phyloP scores from a whole-genome alignment of 2,329 filamentous ascomycete genomes.

The Amylocarpus encephaloides region DNA sequence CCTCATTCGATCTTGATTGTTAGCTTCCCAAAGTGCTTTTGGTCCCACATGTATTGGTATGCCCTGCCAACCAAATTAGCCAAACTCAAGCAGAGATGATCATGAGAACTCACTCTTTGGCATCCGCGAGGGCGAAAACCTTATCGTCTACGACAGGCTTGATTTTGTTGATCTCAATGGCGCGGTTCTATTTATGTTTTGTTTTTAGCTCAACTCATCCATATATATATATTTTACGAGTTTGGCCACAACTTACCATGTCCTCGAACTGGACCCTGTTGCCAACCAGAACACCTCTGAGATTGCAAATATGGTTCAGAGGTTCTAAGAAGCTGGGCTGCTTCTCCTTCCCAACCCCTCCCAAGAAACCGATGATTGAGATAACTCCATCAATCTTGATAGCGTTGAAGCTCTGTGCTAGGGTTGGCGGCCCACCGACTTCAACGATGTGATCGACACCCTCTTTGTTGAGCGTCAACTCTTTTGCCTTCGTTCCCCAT shows the following conservation, averaged over 20 bases:
- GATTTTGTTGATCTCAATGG: constrained; percentile 42
- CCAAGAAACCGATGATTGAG: constrained; percentile 35
- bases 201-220: too few species aligned
- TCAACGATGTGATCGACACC: constrained; percentile 42
- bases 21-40: constrained; percentile 46
- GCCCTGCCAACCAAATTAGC: constrained; percentile 29
- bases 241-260: constrained; percentile 30
- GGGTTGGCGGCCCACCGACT: constrained; percentile 35
- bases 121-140: constrained; percentile 40
- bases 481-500: constrained; percentile 37
- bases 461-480: constrained; percentile 31
- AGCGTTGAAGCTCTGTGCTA: constrained; percentile 36
- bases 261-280: constrained; percentile 44
- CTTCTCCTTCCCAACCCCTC: constrained; percentile 18
- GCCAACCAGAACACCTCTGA: constrained; percentile 42
- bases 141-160: constrained; percentile 42
- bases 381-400: constrained; percentile 39
- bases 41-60: constrained; percentile 44
- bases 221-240: neutral
- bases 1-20: constrained; percentile 33
- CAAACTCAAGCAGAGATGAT: neutral
- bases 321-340: constrained; percentile 29
- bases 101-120: constrained; percentile 33
- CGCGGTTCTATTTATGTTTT: constrained; percentile 31
- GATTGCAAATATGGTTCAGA: constrained; percentile 34